Percentiles rank a stretch among this genome's conserved stretches.
Evolutionary conservation across 306 rosid species (phyloP).

Genomic region (Acacia acuminata): DNA sequence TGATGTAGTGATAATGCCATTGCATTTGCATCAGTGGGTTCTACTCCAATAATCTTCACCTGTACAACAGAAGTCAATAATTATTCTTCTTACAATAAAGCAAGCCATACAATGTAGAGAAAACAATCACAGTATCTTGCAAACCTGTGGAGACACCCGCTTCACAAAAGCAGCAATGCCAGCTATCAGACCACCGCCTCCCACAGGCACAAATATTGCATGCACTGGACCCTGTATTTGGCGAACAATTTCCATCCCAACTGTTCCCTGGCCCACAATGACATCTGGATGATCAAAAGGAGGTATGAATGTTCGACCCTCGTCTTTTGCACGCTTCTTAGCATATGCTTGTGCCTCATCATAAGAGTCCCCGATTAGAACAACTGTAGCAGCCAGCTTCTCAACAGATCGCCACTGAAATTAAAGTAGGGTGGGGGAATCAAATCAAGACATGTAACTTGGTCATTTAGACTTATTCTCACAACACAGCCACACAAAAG

Average conservation of each 20-base stretch:
- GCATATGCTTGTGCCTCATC: conserved; percentile 96
- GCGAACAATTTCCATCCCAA: conserved; percentile 92
- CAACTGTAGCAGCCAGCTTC: conserved; percentile 82
- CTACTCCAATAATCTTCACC: conserved; percentile 97
- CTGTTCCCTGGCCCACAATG: conserved; percentile 90
- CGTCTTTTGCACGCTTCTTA: conserved; percentile 69
- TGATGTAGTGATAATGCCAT: conserved; percentile 91
- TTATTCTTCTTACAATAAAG: neutral
- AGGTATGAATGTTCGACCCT: conserved; percentile 74
- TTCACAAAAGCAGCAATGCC: conserved; percentile 97
- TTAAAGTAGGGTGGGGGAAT: neutral
- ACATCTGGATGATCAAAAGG: conserved; percentile 98
- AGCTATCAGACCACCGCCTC: conserved; percentile 97
- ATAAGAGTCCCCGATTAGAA: conserved; percentile 85
- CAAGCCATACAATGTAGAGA: neutral
- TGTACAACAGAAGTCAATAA: conserved; percentile 36
- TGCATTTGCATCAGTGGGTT: conserved; percentile 93
- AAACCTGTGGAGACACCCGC: conserved; percentile 89
- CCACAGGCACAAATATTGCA: conserved; percentile 96
- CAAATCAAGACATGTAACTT: conserved; percentile 11
- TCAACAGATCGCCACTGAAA: conserved; percentile 87
- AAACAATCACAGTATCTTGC: conserved; percentile 17
- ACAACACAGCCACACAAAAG: neutral
- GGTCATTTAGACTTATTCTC: neutral
- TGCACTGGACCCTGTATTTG: conserved; percentile 68